Conservation (phyloP, 306 rosid species). For the Gillenia trifoliata region DNA sequence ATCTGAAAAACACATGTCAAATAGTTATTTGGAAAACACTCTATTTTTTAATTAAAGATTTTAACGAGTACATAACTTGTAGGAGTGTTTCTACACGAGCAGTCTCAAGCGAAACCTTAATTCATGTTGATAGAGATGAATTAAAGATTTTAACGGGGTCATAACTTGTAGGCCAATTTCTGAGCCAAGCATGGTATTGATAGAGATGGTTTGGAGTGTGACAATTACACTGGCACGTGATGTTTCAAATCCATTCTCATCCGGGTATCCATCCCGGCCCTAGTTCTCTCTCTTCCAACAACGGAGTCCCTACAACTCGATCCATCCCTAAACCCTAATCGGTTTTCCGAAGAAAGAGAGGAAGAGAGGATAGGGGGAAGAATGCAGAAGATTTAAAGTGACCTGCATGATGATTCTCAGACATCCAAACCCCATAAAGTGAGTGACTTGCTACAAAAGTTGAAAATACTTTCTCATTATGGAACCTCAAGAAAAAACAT, state of each 20-base stretch:
- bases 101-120: no score
- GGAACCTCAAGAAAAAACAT: slow-evolving; percentile 15
- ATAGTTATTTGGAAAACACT: no score
- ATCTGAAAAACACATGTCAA: no score
- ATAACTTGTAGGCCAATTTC: no score
- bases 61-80: no score
- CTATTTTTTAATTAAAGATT: no score
- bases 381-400: background rate
- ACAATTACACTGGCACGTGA: no score
- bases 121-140: no score
- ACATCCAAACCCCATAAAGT: background rate
- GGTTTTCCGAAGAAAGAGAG: background rate
- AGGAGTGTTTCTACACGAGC: no score
- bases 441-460: background rate
- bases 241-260: background rate
- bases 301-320: background rate
- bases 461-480: slow-evolving; percentile 17
- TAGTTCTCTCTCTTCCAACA: background rate
- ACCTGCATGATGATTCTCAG: background rate
- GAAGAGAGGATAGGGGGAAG: background rate
- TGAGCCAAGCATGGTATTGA: no score
- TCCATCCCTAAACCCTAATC: background rate
- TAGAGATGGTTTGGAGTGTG: background rate
- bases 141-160: no score
- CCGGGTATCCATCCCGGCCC: background rate